A percentile compares a stretch with the other conserved stretches of the same genome.
These are phyloP conservation scores for Aspergillus sp. DNA, from an alignment of 2,329 filamentous ascomycete species.

Conservation along the genomic window DNA sequence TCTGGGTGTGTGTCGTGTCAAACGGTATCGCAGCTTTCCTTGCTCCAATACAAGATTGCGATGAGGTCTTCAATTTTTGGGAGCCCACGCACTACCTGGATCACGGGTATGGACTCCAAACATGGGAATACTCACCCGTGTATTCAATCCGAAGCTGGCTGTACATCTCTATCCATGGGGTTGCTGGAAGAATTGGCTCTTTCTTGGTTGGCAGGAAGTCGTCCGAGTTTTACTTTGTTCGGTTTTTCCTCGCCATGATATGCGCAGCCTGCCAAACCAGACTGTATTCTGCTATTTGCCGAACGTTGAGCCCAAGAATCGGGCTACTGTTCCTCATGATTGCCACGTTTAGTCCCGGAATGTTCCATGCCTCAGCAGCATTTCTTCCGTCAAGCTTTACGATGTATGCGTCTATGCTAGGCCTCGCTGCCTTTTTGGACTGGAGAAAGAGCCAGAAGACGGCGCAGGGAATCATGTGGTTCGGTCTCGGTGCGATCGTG, in stretches of 20 bases:
- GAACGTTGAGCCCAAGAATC: constrained; percentile 76
- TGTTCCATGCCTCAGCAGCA: constrained; percentile 86
- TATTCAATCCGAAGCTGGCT: constrained; percentile 95
- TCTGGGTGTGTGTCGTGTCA: constrained; percentile 75
- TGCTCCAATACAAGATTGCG: constrained; percentile 94
- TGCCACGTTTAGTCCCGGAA: constrained; percentile 77
- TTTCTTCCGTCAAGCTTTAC: constrained; percentile 93
- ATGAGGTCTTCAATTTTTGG: constrained; percentile 99
- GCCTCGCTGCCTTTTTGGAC: constrained; percentile 85
- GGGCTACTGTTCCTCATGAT: constrained; percentile 81
- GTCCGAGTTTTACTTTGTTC: constrained; percentile 82
- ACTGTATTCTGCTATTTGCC: constrained; percentile 74
- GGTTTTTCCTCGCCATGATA: constrained; percentile 68
- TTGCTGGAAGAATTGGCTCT: constrained; percentile 66
- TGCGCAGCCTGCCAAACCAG: constrained; percentile 82
- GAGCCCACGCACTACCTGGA: constrained; percentile 92
- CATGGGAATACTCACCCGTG: constrained; percentile 97
- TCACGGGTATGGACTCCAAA: constrained; percentile 91
- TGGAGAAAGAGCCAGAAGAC: constrained; percentile 79
- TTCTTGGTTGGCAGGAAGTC: constrained; percentile 52
- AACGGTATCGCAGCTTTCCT: constrained; percentile 75
- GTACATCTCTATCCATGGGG: constrained; percentile 78
- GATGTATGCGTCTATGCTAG: constrained; percentile 91
- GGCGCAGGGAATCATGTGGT: constrained; percentile 83
- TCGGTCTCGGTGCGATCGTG: constrained; percentile 78